Evolutionary conservation across 2,329 filamentous ascomycete genomes (phyloP), one percentile per base, ranked within the genome.

Genomic region (Apiospora pterosperma): DNA sequence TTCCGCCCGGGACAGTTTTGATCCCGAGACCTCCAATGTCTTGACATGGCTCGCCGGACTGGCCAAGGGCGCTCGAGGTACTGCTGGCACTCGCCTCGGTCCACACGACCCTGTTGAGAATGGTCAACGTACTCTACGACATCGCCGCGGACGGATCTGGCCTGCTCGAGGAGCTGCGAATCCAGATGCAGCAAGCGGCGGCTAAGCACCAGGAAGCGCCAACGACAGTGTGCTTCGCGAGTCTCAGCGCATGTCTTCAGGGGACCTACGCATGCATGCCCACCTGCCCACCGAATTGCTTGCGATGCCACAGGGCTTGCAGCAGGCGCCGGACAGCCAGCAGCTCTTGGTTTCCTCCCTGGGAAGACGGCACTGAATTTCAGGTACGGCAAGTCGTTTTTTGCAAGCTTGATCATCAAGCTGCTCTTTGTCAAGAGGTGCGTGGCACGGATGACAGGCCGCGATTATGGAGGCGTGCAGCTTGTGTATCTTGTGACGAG

Each of bases 341-440:
- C 36, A 63, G 23, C 75, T 1, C 2, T 5, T 44, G 10, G 23
- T 44, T 23, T 23, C 41, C 7, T 44, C 41, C 69, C 8, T 76
- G 76, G 60, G 76, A 10, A 67, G 76, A 55, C 80, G 80, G 28
- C 74, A 95, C 94, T 94, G 76, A 85, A 88, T 71, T 81, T 95
- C 55, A 84, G 85, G 4, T 84, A 87, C 36, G 78, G 94, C 64
- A 83, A 88, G 70, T 83, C 94, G 41, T 44, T 44, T 10, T 23
- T 44, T 21, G 41, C 41, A 0, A 23, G n/a, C 8, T 23, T 71
- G 3, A 66, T 70, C 34, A 70, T 77, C 69, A 92, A 95, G 74
- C 83, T 95, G 2, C 81, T 92, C 48, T 93, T 88, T 59, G 89
- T 92, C n/a, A 96, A 85, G 86, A n/a, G n/a, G n/a, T n/a, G n/a